phyloP scores from a whole-genome alignment of 2,329 filamentous ascomycete species.

The Ophiostoma populinum region DNA sequence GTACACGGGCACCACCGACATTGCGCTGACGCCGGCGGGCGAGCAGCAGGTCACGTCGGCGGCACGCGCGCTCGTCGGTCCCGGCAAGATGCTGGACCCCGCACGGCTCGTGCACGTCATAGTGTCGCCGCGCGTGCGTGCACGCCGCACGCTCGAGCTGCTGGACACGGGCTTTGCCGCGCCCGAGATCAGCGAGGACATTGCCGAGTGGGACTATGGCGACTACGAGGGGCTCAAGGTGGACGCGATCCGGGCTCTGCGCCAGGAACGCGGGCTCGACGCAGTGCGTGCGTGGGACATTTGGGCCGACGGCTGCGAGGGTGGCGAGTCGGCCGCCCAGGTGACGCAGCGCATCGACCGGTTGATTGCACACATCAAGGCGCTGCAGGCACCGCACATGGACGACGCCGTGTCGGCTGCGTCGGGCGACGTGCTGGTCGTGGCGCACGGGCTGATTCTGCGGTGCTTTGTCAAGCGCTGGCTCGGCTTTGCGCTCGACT shows the following conservation, averaged over 20 bases:
- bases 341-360: constrained; percentile 24
- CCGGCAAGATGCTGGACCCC: constrained; percentile 33
- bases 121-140: constrained; percentile 31
- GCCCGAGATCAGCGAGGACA: constrained; percentile 25
- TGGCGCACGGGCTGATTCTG: constrained; percentile 26
- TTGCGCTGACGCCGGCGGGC: constrained; percentile 24
- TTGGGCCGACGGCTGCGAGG: constrained; percentile 40
- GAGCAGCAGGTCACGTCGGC: constrained; percentile 26
- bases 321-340: constrained; percentile 27
- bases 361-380: constrained; percentile 23
- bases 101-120: constrained; percentile 27
- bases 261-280: constrained; percentile 30
- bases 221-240: constrained; percentile 40
- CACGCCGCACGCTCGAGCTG: constrained; percentile 29
- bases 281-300: constrained; percentile 34
- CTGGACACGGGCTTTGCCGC: constrained; percentile 17
- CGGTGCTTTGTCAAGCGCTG: constrained; percentile 29
- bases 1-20: constrained; percentile 27
- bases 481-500: constrained; percentile 24
- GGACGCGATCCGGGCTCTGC: constrained; percentile 28
- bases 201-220: constrained; percentile 47
- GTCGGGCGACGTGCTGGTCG: constrained; percentile 20
- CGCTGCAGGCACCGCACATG: constrained; percentile 23
- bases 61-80: constrained; percentile 28
- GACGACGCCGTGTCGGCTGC: constrained; percentile 20